Conservation (phyloP, 2,329 filamentous ascomycete genomes). For the Stachybotrys echinatus region DNA sequence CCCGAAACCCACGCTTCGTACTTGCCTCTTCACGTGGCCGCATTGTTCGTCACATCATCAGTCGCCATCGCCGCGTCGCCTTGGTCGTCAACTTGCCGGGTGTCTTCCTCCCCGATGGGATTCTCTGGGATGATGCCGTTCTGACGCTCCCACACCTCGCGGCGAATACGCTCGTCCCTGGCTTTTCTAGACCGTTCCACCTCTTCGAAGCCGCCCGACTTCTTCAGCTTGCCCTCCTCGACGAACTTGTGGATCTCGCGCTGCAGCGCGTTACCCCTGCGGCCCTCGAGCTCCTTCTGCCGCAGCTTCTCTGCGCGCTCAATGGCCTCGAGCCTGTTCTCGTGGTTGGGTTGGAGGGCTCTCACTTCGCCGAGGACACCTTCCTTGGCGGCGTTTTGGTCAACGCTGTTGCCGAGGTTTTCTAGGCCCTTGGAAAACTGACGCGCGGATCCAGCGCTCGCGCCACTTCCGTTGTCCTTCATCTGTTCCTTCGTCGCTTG, state of each 20-base stretch:
- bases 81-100: slow-evolving; percentile 12
- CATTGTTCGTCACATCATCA: slow-evolving; percentile 9
- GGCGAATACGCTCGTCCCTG: slow-evolving; percentile 81
- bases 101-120: slow-evolving; percentile 31
- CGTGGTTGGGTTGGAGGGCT: slow-evolving; percentile 90
- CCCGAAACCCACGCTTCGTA: no score
- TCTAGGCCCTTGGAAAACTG: slow-evolving; percentile 51
- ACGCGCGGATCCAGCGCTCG: slow-evolving; percentile 44
- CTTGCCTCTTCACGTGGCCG: not conserved
- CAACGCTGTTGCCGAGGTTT: slow-evolving; percentile 48
- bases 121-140: slow-evolving; percentile 49
- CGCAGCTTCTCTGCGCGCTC: slow-evolving; percentile 92
- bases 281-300: slow-evolving; percentile 78
- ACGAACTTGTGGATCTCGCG: slow-evolving; percentile 84
- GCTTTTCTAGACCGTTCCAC: slow-evolving; percentile 77
- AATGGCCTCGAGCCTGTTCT: slow-evolving; percentile 88
- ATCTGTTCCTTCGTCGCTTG: slow-evolving; percentile 98
- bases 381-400: slow-evolving; percentile 82
- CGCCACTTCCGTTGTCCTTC: slow-evolving; percentile 59
- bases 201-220: slow-evolving; percentile 92
- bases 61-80: slow-evolving; percentile 13
- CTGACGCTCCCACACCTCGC: slow-evolving; percentile 68
- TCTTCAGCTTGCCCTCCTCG: slow-evolving; percentile 86
- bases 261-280: slow-evolving; percentile 71
- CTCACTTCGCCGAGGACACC: slow-evolving; percentile 88